Conservation (phyloP, 1,139 yeast genomes). For the Debaryomyces nepalensis region DNA sequence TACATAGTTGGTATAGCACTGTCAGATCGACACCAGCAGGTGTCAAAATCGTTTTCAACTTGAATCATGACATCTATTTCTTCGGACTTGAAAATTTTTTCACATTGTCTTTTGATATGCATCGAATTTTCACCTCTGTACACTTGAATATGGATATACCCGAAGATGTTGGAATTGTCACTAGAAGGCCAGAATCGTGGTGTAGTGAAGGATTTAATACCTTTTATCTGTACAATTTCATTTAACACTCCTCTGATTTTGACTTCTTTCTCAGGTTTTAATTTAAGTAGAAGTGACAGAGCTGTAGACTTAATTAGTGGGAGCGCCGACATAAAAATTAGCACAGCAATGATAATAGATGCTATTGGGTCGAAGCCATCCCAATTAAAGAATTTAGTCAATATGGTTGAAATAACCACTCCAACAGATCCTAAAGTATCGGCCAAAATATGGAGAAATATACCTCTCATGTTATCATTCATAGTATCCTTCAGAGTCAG, state of each 20-base stretch:
- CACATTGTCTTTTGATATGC: conserved; percentile 65
- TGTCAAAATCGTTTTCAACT: conserved; percentile 60
- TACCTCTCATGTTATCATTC: conserved; percentile 94
- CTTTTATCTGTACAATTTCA: conserved; percentile 71
- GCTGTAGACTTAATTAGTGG: conserved; percentile 87
- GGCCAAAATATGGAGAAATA: conserved; percentile 88
- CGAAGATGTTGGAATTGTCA: conserved; percentile 45
- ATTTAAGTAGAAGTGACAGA: conserved; percentile 66
- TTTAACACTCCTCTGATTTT: conserved; percentile 64
- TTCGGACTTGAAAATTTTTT: conserved; percentile 39
- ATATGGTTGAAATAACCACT: conserved; percentile 82
- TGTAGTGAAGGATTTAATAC: conserved; percentile 82
- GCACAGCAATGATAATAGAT: conserved; percentile 79
- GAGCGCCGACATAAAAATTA: conserved; percentile 79
- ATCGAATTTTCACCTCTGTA: conserved; percentile 69
- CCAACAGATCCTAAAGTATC: conserved; percentile 97
- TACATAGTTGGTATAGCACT: conserved; percentile 12
- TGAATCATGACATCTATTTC: conserved; percentile 59
- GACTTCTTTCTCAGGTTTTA: conserved; percentile 59
- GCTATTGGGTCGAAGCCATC: conserved; percentile 90
- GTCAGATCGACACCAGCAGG: conserved; percentile 58
- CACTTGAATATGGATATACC: conserved; percentile 72
- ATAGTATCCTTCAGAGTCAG: conserved; percentile 21
- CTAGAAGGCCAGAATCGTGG: conserved; percentile 91
- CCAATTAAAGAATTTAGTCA: conserved; percentile 61